These are phyloP conservation scores for Friedmanniomyces simplex DNA, from an alignment of 495 filamentous ascomycete species.

Conservation along the genomic window DNA sequence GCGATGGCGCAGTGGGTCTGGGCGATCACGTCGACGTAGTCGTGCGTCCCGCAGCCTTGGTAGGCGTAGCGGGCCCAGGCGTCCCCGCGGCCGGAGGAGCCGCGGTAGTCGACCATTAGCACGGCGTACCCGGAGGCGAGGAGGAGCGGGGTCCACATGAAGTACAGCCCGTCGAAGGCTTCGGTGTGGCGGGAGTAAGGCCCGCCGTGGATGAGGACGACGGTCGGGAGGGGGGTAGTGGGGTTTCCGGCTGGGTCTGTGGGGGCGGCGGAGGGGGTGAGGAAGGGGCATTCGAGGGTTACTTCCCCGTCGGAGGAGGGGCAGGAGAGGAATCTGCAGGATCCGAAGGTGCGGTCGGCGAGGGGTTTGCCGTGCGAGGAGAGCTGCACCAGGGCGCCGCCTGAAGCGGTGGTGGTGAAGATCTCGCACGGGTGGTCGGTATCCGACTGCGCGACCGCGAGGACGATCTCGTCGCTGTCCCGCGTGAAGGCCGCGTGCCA, in stretches of 20 bases:
- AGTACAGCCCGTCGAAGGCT: slow-evolving; percentile 23
- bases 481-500: slow-evolving; percentile 11
- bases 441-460: slow-evolving; percentile 9
- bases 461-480: slow-evolving; percentile 14
- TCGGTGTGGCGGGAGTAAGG: slow-evolving; percentile 26
- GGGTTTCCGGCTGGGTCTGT: background rate
- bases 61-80: slow-evolving; percentile 23
- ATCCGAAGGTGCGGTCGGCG: background rate
- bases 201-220: slow-evolving; percentile 31
- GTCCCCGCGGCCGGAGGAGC: slow-evolving; percentile 26
- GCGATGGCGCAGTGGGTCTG: slow-evolving; percentile 25
- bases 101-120: slow-evolving; percentile 30
- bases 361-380: slow-evolving; percentile 4
- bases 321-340: slow-evolving; percentile 4
- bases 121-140: slow-evolving; percentile 28
- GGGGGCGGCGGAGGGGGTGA: background rate
- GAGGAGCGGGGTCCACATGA: slow-evolving; percentile 24
- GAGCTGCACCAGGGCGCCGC: slow-evolving; percentile 10
- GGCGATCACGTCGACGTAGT: slow-evolving; percentile 29
- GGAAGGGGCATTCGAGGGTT: slow-evolving; percentile 2
- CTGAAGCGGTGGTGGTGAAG: slow-evolving; percentile 10
- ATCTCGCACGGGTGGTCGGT: slow-evolving; percentile 11
- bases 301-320: slow-evolving; percentile 3
- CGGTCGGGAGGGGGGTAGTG: slow-evolving; percentile 23
- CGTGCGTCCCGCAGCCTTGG: slow-evolving; percentile 20